phyloP scores from a whole-genome alignment of 768 basidiomycete species.

The Collybia nuda region DNA sequence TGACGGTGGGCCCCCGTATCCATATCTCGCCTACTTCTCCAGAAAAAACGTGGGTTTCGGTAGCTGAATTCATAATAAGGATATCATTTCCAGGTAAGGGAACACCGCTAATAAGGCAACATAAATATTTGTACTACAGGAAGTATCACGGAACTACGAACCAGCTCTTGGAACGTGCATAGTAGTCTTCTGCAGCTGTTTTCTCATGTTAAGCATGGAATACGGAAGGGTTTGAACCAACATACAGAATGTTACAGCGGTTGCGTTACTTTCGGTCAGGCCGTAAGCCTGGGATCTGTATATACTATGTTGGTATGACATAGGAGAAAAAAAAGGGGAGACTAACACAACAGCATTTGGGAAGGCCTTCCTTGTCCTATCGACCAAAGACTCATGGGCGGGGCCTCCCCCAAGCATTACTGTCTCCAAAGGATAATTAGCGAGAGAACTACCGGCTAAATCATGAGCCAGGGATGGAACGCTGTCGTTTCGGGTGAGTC shows the following conservation, averaged over 20 bases:
- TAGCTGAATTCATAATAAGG: constrained; percentile 37
- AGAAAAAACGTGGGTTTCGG: constrained; percentile 23
- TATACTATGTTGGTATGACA: constrained; percentile 5
- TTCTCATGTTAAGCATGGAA: background rate
- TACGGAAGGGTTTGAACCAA: background rate
- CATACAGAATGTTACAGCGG: constrained; percentile 36
- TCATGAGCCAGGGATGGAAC: constrained; percentile 57
- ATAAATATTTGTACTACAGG: background rate
- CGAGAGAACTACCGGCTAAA: constrained; percentile 39
- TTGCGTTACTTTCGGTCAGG: constrained; percentile 52
- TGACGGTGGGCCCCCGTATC: constrained; percentile 49
- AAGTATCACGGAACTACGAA: constrained; percentile 22
- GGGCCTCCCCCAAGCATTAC: constrained; percentile 43
- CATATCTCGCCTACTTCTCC: constrained; percentile 41
- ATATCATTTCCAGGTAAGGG: constrained; percentile 46
- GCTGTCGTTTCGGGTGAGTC: constrained; percentile 17
- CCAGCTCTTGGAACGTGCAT: constrained; percentile 42
- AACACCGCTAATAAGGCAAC: constrained; percentile 34
- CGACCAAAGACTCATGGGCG: constrained; percentile 32
- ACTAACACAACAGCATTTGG: constrained; percentile 26
- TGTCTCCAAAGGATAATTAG: constrained; percentile 31
- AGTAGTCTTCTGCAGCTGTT: constrained; percentile 52
- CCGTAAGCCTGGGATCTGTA: constrained; percentile 43
- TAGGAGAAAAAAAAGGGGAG: too few relatives aligned
- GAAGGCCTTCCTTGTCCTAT: constrained; percentile 31